Base-by-base conservation (phyloP, 2,329 filamentous ascomycete species). In the Epichloe sp. region DNA sequence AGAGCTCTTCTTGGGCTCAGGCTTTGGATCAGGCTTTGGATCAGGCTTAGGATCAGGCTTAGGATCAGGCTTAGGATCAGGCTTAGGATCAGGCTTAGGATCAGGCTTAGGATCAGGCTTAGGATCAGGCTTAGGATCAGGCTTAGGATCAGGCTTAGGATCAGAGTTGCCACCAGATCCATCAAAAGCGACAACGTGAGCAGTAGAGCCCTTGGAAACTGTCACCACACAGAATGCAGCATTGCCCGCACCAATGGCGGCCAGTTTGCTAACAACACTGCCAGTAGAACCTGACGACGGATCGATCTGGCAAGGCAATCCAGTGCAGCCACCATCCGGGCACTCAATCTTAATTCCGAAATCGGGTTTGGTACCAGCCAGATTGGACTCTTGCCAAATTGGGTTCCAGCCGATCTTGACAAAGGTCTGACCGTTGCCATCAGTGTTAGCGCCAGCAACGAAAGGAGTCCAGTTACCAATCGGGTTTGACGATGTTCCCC, bases 361-460 rank as follows among this genome's bases (percentile, higher is more conserved):
- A 5, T 70, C 73, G 6, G 86, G 85, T 56, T 76, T 75, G 19
- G 70, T 74, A 56, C 73, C 69, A 45, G 73, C 72, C 60, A 87
- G 68, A 17, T 72, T 48, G 56, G 78, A 68, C 59, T 73, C 60
- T 58, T 82, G 74, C 66, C 80, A 90, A 55, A 87, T 84, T 23
- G 86, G 86, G 66, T 90, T 90, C 76, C 82, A 85, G 50, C 81
- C 85, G 49, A 90, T 72, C 70, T 88, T 89, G 59, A 88, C 75
- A 62, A 78, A 90, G 1, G 85, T 88, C 54, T 78, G 68, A 48
- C 86, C 86, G 48, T 67, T 72, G 45, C 61, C 58, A 57, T 82
- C 80, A 15, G 80, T 82, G 67, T 90, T 90, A 52, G 84, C 82
- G 53, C 86, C 86, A 14, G 83, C 82, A 56, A 89, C 85, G 61